Percentiles rank a stretch among this genome's conserved stretches.
phyloP scores from a whole-genome alignment of 129 eudicot genomes.

The Smallanthus sonchifolius region DNA sequence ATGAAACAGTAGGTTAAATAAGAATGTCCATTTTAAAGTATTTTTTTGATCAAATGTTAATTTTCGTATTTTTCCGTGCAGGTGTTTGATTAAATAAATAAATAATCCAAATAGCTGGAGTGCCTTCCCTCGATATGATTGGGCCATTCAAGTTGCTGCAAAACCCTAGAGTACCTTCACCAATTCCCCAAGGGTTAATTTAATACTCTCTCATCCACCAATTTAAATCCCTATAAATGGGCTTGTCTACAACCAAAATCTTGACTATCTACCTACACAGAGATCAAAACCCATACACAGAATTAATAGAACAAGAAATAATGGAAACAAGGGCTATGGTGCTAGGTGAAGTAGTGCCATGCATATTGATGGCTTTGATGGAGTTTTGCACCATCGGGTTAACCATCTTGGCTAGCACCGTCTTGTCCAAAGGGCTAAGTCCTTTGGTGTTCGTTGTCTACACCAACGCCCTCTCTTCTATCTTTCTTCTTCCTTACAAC shows the following conservation, averaged over 20 bases:
- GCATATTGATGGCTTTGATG: conserved; percentile 48
- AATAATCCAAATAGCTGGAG: background rate
- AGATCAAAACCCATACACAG: background rate
- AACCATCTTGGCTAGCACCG: conserved; percentile 64
- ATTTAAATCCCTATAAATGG: conserved; percentile 27
- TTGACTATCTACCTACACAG: background rate
- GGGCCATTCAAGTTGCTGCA: conserved; percentile 76
- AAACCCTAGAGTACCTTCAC: conserved; percentile 52
- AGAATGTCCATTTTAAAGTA: no score
- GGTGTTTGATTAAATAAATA: background rate
- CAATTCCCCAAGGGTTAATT: conserved; percentile 66
- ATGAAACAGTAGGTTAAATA: no score
- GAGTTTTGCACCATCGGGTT: conserved; percentile 59
- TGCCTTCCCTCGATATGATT: conserved; percentile 39
- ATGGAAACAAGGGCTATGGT: conserved; percentile 18
- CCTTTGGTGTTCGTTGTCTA: conserved; percentile 73
- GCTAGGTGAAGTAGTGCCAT: conserved; percentile 43
- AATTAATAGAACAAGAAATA: background rate
- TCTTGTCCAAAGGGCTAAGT: conserved; percentile 60
- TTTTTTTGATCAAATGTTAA: no score
- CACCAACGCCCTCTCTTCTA: conserved; percentile 58
- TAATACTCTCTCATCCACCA: conserved; percentile 7
- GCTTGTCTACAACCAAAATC: conserved; percentile 22
- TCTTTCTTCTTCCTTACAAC: conserved; percentile 56
- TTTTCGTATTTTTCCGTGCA: no score